Evolutionary conservation across 2,329 filamentous ascomycete genomes (phyloP).

Genomic region (Alternaria sp.): DNA sequence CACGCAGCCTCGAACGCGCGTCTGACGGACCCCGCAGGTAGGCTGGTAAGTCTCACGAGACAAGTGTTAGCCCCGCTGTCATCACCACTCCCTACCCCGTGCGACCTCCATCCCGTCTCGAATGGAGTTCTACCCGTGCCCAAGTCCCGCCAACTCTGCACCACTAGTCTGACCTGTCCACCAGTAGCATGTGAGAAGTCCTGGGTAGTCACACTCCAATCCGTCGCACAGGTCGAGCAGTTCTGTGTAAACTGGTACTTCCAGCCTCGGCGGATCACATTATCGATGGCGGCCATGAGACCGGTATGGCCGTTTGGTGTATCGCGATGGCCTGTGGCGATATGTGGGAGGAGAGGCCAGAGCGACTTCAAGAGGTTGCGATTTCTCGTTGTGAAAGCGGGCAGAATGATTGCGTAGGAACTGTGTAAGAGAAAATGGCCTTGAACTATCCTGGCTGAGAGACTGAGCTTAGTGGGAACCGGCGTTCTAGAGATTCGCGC

Average conservation of each 20-base stretch:
- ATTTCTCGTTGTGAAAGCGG: slow-evolving; percentile 15
- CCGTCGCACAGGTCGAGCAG: slow-evolving; percentile 39
- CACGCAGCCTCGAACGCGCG: slow-evolving; percentile 29
- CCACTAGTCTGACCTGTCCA: slow-evolving; percentile 22
- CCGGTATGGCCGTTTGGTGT: slow-evolving; percentile 33
- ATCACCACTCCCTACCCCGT: slow-evolving; percentile 27
- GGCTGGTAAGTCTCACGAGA: slow-evolving; percentile 10
- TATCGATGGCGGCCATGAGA: slow-evolving; percentile 31
- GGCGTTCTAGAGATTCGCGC: slow-evolving; percentile 27
- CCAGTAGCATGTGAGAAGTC: slow-evolving; percentile 18
- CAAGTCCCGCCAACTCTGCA: slow-evolving; percentile 40
- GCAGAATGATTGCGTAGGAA: slow-evolving; percentile 28
- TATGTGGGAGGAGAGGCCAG: slow-evolving; percentile 35
- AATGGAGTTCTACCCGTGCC: slow-evolving; percentile 37
- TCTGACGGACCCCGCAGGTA: slow-evolving; percentile 28
- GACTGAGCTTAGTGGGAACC: slow-evolving; percentile 19
- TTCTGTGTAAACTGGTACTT: slow-evolving; percentile 25
- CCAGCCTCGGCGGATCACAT: slow-evolving; percentile 29
- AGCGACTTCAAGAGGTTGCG: slow-evolving; percentile 25
- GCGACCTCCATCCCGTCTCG: slow-evolving; percentile 37
- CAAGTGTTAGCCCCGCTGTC: slow-evolving; percentile 8
- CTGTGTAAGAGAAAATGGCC: slow-evolving; percentile 32
- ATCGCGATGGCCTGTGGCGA: slow-evolving; percentile 38
- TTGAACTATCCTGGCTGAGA: slow-evolving; percentile 25
- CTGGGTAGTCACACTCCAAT: slow-evolving; percentile 30